Conservation (phyloP, 1,284 basidiomycete species). For the Peniophora sp. region DNA sequence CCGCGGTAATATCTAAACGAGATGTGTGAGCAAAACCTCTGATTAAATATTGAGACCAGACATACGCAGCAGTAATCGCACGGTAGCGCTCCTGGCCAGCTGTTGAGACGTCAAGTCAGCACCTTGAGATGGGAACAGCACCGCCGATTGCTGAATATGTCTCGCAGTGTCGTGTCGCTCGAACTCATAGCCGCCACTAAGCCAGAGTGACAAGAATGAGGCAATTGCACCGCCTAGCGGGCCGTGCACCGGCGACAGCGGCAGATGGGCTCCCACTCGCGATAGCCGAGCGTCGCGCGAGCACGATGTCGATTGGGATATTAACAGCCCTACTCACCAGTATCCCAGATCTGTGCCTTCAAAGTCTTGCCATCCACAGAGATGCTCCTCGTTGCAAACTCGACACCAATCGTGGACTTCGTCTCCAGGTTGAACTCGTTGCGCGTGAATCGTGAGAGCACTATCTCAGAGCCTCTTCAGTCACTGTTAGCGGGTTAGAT, state of each 20-base stretch:
- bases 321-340: constrained; percentile 45
- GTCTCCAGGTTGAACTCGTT: constrained; percentile 99
- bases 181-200: too few relatives aligned
- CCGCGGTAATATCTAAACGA: constrained; percentile 88
- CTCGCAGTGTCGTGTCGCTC: too few relatives aligned
- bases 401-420: constrained; percentile 98
- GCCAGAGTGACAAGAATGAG: too few relatives aligned
- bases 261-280: not conserved
- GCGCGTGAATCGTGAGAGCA: constrained; percentile 93
- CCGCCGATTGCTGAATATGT: too few relatives aligned
- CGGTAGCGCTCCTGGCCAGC: constrained; percentile 99
- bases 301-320: not conserved
- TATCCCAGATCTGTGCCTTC: constrained; percentile 99
- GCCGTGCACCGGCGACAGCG: not conserved
- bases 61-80: constrained; percentile 95
- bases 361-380: constrained; percentile 94
- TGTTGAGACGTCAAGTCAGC: constrained; percentile 20
- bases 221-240: not conserved
- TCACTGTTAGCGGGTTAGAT: not conserved
- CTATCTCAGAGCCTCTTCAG: constrained; percentile 25
- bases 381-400: constrained; percentile 96
- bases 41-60: constrained; percentile 9
- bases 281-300: not conserved
- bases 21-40: constrained; percentile 1
- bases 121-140: not conserved